Conservation (phyloP, 2,329 filamentous ascomycete genomes). For the Lasiodiplodia gonubiensis region DNA sequence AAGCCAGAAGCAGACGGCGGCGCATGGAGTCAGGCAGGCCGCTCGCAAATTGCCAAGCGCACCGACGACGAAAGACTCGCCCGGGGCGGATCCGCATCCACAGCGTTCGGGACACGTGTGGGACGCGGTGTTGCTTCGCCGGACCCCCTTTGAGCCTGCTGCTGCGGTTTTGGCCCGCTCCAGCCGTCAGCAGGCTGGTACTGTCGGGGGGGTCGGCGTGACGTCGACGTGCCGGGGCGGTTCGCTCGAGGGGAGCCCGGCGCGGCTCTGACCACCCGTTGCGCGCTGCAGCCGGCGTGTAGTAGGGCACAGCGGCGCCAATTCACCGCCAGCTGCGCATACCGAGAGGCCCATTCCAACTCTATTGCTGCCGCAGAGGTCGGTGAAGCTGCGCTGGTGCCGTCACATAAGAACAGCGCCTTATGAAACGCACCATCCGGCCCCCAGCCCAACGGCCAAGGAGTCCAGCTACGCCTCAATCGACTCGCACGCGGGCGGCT, state of each 20-base stretch:
- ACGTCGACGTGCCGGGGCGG: conserved; percentile 13
- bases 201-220: conserved; percentile 11
- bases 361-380: neutral
- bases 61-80: neutral
- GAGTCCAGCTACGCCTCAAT: conserved; percentile 22
- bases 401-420: conserved; percentile 22
- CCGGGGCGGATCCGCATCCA: neutral
- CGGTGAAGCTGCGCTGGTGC: neutral
- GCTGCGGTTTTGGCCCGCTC: conserved; percentile 17
- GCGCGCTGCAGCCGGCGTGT: conserved; percentile 10
- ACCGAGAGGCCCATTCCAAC: neutral
- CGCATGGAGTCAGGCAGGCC: conserved; percentile 16
- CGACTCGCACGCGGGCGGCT: conserved; percentile 21
- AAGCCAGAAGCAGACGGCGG: conserved; percentile 2
- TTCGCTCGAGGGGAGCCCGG: neutral
- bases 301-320: neutral
- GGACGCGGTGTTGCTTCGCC: neutral
- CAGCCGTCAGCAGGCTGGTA: conserved; percentile 13
- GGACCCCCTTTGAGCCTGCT: neutral
- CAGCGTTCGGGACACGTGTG: conserved; percentile 14
- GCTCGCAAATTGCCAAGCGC: conserved; percentile 19
- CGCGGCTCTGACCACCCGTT: conserved; percentile 7
- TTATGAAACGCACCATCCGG: conserved; percentile 17
- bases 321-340: conserved; percentile 11
- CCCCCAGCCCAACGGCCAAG: conserved; percentile 18